Base-by-base conservation (phyloP, 176 grass and related monocot species). In the Calamus simplicifolius region DNA sequence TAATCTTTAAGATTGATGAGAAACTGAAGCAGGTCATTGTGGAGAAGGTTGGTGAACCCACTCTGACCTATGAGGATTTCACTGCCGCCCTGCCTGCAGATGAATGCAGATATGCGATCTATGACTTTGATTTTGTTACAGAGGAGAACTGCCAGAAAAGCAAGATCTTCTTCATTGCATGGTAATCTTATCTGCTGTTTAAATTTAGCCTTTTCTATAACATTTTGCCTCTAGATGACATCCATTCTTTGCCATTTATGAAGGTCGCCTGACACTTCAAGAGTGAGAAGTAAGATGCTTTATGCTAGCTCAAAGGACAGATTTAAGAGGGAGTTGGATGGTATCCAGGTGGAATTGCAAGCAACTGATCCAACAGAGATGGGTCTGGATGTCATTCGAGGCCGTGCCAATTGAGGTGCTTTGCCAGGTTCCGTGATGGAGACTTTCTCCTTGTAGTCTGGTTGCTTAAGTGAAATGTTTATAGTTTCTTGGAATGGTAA, bases 101-200 rank as follows among this genome's bases (percentile, higher is more conserved):
- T 29, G 57, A 59, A 28, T 59, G 57, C 14, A 31, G 57, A 59
- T 59, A 59, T 59, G 57, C 57, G 5, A 31, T 59, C 16, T 59
- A 59, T 59, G 57, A 59, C 57, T 59, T 59, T 59, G 57, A 59
- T 59, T 59, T 59, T 59, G 57, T 59, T 6, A 59, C 57, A 5
- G 57, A 59, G n/a, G 57, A 59, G 57, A 59, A 59, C 29, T 27
- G 25, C 57, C 57, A 59, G 26, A 59, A 59, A 17, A 59, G 57
- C 57, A 31, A 29, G 57, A 59, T 59, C 25, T 59, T 59, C 57
- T 59, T 59, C 57, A 59, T 59, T 59, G 57, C 57, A 30, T 59
- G 57, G 57, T 59, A 31, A 30, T 59, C 1, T 15, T 59, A 27
- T 59, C 16, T n/a, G 30, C 30, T 8, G 16, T 31, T 16, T 16